Evolutionary conservation across 2,329 filamentous ascomycete genomes (phyloP), one percentile per base, ranked within the genome.

Genomic region (Passalora sequoiae): DNA sequence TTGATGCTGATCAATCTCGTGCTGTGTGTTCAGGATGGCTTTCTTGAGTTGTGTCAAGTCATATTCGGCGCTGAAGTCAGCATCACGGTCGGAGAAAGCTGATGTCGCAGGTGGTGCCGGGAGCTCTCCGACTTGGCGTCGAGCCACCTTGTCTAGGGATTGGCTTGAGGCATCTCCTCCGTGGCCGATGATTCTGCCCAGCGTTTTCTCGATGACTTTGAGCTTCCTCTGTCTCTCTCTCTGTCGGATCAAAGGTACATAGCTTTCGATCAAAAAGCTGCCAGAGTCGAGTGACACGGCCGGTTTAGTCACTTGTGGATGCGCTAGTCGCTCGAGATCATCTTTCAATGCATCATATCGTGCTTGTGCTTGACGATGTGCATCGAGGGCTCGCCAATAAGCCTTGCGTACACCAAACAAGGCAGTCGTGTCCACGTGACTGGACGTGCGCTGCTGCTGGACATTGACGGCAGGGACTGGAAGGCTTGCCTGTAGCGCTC

Each of bases 31-130:
- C 4, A 63, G 32, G n/a, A 63, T 50, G 4, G 59, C 57, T 28
- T 57, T 60, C 48, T 63, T 62, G 30, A 63, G 41, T 31, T 57
- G 49, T 25, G 54, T 44, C 9, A 62, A 42, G 20, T 55, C 52
- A 30, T 46, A 45, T 16, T 58, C 59, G 4, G 55, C 50, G 25
- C 55, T 51, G 12, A 40, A 47, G n/a, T 38, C 50, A 40, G 44
- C 32, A 33, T 58, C 38, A 42, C 52, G 46, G 17, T 53, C 53
- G n/a, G 53, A 31, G 35, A 51, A 39, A 17, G 33, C 40, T 12
- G 46, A 40, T 17, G 50, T 40, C 2, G 44, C 47, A 10, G 59
- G 60, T 17, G 57, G 58, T 4, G 38, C 44, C 16, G 60, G 59
- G 12, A 57, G 30, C n/a, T 62, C 57, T 13, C 60, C 60, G 13